These are phyloP conservation scores for Didymosphaeria variabile DNA, from an alignment of 2,329 filamentous ascomycete species.

Conservation along the genomic window DNA sequence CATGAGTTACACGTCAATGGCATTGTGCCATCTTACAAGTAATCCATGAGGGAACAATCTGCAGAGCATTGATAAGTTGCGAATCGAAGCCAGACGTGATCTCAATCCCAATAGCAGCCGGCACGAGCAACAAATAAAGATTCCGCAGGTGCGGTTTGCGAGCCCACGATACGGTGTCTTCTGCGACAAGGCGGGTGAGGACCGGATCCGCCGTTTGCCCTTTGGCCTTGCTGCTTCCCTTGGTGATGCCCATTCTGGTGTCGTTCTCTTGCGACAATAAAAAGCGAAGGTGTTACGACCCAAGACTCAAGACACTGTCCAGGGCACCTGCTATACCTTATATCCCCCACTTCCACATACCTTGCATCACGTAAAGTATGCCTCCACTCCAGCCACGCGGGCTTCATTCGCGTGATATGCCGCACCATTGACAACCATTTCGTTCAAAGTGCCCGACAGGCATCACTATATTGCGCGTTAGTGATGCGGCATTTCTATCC, in stretches of 20 bases:
- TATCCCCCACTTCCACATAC: background rate
- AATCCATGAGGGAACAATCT: conserved; percentile 30
- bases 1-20: background rate
- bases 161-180: conserved; percentile 50
- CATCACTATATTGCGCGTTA: conserved; percentile 9
- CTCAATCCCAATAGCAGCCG: conserved; percentile 32
- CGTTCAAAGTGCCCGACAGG: conserved; percentile 9
- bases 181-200: conserved; percentile 48
- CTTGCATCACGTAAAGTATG: conserved; percentile 3
- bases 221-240: conserved; percentile 19
- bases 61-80: conserved; percentile 33
- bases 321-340: background rate
- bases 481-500: conserved; percentile 15
- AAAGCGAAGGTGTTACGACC: conserved; percentile 1
- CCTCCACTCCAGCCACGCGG: conserved; percentile 8
- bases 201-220: conserved; percentile 42
- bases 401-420: conserved; percentile 9
- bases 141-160: conserved; percentile 42
- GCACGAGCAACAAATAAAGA: conserved; percentile 41
- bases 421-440: conserved; percentile 6
- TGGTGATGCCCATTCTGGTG: conserved; percentile 16
- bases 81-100: conserved; percentile 36
- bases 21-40: conserved; percentile 19
- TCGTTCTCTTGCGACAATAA: conserved; percentile 1
- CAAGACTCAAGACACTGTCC: background rate